Evolutionary conservation across 768 basidiomycete species (phyloP).

Genomic region (Russula brevipes): DNA sequence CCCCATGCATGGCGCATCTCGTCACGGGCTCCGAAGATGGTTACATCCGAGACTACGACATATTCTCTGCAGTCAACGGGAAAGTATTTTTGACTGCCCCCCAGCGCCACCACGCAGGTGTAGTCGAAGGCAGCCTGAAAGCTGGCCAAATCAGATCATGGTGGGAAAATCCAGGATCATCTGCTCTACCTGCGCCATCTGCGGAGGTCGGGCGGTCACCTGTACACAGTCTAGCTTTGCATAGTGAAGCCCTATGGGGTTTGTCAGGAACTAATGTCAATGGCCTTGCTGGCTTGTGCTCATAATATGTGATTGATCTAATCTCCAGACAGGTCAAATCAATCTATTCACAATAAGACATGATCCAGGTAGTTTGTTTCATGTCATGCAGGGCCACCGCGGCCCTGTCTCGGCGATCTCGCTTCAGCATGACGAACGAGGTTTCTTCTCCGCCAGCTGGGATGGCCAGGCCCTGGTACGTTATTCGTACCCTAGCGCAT

Average conservation of each 20-base stretch:
- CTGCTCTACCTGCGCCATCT: conserved; percentile 5
- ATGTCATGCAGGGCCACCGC: conserved; percentile 70
- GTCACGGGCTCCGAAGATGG: conserved; percentile 92
- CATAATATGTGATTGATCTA: conserved; percentile 11
- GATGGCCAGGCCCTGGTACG: conserved; percentile 83
- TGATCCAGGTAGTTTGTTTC: conserved; percentile 74
- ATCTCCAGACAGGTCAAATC: conserved; percentile 72
- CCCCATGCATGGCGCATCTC: conserved; percentile 81
- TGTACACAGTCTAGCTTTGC: conserved; percentile 87
- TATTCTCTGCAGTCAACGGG: conserved; percentile 84
- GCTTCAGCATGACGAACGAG: conserved; percentile 75
- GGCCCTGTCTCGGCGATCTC: conserved; percentile 83
- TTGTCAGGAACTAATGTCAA: conserved; percentile 80
- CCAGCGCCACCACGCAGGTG: conserved; percentile 81
- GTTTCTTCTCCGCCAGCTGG: conserved; percentile 90
- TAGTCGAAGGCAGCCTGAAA: conserved; percentile 90
- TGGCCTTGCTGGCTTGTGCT: conserved; percentile 30
- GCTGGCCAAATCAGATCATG: conserved; percentile 80
- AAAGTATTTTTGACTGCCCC: conserved; percentile 83
- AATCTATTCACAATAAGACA: conserved; percentile 92
- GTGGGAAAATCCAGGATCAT: conserved; percentile 72
- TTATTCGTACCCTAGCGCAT: conserved; percentile 24
- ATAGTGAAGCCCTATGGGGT: conserved; percentile 90
- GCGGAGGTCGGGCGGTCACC: conserved; percentile 43
- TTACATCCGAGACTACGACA: conserved; percentile 88